Percentiles rank a stretch among this genome's conserved stretches.
Evolutionary conservation across 768 basidiomycete species (phyloP).

Genomic region (Pleurotus ostreatus): DNA sequence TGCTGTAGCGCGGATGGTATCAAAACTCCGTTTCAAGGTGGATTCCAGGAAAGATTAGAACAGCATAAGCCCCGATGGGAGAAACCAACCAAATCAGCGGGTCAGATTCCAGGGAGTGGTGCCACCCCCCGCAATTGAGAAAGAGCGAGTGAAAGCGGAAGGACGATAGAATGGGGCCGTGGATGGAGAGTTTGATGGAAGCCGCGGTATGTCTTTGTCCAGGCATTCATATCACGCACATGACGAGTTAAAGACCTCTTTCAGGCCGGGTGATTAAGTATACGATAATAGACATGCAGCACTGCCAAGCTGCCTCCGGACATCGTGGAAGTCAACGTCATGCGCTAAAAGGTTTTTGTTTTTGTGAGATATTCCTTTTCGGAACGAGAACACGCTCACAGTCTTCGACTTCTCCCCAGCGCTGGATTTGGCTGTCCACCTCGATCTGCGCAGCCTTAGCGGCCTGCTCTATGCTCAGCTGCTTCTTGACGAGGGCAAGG

Average conservation of each 20-base stretch:
- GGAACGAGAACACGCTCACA: conserved; percentile 52
- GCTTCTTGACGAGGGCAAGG: conserved; percentile 76
- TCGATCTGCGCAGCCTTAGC: conserved; percentile 86
- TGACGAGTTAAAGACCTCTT: neutral
- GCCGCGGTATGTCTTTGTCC: conserved; percentile 3
- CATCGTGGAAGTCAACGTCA: conserved; percentile 95
- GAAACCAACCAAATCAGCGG: conserved; percentile 1
- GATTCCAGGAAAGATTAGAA: neutral
- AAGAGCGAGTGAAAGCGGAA: neutral
- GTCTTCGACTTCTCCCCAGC: conserved; percentile 99
- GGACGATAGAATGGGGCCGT: neutral
- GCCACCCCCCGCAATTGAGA: neutral
- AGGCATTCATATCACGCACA: neutral
- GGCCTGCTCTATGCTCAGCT: conserved; percentile 78
- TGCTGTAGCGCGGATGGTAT: neutral
- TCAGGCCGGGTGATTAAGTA: conserved; percentile 15
- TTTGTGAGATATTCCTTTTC: neutral
- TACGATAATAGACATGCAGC: conserved; percentile 58
- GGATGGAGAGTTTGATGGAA: neutral
- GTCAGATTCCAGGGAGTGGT: neutral
- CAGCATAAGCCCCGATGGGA: conserved; percentile 5
- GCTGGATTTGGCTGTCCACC: conserved; percentile 91
- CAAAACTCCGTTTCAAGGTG: conserved; percentile 1
- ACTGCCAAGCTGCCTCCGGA: conserved; percentile 82
- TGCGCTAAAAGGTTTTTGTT: conserved; percentile 58